Conservation (phyloP, 768 basidiomycete genomes). For the Pisolithus tinctorius region DNA sequence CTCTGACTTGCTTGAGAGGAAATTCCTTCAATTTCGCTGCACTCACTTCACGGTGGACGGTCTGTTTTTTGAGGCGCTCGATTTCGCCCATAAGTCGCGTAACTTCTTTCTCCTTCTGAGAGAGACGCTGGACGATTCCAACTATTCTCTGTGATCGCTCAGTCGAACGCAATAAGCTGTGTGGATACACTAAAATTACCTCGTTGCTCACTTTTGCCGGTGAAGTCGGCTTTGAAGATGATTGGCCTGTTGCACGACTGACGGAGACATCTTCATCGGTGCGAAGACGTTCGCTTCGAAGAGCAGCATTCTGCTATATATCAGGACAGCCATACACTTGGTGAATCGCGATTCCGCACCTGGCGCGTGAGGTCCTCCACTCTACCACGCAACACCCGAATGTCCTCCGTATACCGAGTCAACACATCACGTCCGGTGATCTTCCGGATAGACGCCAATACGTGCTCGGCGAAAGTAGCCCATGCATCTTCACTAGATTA, state of each 20-base stretch:
- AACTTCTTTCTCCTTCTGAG: conserved; percentile 83
- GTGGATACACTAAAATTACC: conserved; percentile 29
- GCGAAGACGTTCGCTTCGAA: background rate
- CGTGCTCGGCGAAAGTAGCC: conserved; percentile 53
- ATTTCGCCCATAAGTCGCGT: conserved; percentile 66
- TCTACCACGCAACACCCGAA: conserved; percentile 49
- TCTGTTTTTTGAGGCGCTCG: conserved; percentile 52
- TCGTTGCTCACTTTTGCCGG: conserved; percentile 49
- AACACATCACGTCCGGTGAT: conserved; percentile 61
- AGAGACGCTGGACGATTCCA: conserved; percentile 72
- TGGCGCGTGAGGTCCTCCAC: conserved; percentile 63
- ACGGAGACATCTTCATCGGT: conserved; percentile 12
- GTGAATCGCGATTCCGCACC: conserved; percentile 31
- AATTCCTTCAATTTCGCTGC: background rate
- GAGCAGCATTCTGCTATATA: conserved; percentile 4
- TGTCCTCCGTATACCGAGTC: conserved; percentile 48
- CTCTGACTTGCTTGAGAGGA: background rate
- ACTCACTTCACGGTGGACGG: conserved; percentile 58
- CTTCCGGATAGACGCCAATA: conserved; percentile 53
- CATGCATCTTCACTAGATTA: conserved; percentile 57
- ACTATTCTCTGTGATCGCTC: conserved; percentile 45
- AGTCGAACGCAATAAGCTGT: background rate
- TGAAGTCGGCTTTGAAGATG: conserved; percentile 29
- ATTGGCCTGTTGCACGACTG: conserved; percentile 9
- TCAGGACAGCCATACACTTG: background rate